phyloP scores from a whole-genome alignment of 352 stramenopile genomes.

The Hyphochytrium catenoides region DNA sequence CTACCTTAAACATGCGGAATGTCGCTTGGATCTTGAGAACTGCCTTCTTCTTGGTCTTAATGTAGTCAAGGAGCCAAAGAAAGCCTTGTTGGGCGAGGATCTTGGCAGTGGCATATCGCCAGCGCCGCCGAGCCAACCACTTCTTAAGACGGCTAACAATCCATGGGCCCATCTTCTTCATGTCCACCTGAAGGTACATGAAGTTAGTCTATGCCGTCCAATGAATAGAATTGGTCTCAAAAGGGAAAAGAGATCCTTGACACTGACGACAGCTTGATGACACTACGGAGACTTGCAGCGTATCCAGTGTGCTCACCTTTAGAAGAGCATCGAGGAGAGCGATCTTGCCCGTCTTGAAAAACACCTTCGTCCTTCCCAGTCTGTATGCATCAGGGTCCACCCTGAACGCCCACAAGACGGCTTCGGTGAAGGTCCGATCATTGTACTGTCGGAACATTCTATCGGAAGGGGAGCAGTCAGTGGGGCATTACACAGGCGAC shows the following conservation, averaged over 20 bases:
- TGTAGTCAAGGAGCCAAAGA: constrained; percentile 44
- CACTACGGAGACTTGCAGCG: too few species aligned
- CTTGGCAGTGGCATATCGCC: constrained; percentile 55
- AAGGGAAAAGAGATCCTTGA: too few species aligned
- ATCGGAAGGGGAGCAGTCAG: too few species aligned
- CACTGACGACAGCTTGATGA: too few species aligned
- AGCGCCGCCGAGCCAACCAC: constrained; percentile 51
- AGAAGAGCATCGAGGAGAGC: constrained; percentile 54
- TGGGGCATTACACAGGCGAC: too few species aligned
- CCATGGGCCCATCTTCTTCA: constrained; percentile 66
- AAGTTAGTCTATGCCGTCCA: too few species aligned
- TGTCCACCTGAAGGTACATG: too few species aligned
- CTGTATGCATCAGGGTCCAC: constrained; percentile 56
- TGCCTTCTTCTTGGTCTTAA: constrained; percentile 32
- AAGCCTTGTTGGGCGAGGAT: constrained; percentile 53
- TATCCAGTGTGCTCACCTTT: too few species aligned
- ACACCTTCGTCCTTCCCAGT: constrained; percentile 62
- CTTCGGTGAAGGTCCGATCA: constrained; percentile 55
- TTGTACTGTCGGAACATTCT: constrained; percentile 57
- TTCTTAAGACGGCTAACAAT: constrained; percentile 51
- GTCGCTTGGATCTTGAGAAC: constrained; percentile 52
- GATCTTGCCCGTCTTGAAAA: constrained; percentile 76
- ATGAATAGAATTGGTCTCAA: too few species aligned
- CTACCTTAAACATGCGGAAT: constrained; percentile 55
- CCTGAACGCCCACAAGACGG: constrained; percentile 67